Evolutionary conservation across 495 filamentous ascomycete genomes (phyloP), one percentile per base, ranked within the genome.

Genomic region (Talaromyces nanjingensis): DNA sequence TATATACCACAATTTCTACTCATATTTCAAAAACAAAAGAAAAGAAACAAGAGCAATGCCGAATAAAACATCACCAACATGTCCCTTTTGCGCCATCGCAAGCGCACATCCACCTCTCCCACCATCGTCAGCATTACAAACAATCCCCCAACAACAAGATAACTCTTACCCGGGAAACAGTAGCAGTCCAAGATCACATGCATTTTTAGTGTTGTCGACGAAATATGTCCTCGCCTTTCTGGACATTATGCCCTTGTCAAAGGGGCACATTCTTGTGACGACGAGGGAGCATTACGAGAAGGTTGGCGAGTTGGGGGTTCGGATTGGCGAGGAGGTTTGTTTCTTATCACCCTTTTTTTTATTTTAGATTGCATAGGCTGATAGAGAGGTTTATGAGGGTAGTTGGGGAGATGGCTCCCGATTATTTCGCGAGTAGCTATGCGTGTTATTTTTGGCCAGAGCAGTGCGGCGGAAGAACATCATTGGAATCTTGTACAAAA

Each of bases 401-500:
- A 80, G 76, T 63, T 91, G 25, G 89, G 89, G 4, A 75, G 76
- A 64, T 93, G 87, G 86, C 78, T 96, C 18, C 90, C 90, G 29
- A 68, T 93, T 12, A 69, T 97, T 22, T 89, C 89, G 1, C 78
- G 87, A 5, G 89, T 90, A 0, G 83, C 93, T 16, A 84, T 83
- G 55, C 79, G 78, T 34, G 74, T 73, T n/a, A 65, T 81, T 2
- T 78, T 74, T 47, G 77, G 73, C 5, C 71, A 70, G 9, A 70
- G 70, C 37, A 62, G 37, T 22, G 64, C 69, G 4, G 72, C 71
- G 31, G 65, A 65, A 47, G 84, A 91, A 33, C 81, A 78, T 18
- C 90, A 92, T 74, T 93, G 89, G 87, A 98, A 98, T 74, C 83
- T 97, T 22, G 90, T 96, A 65, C 92, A 96, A 78, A 98, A 98